phyloP scores from a whole-genome alignment of 371 early-diverging fungal species.

The Mortierella sp. region DNA sequence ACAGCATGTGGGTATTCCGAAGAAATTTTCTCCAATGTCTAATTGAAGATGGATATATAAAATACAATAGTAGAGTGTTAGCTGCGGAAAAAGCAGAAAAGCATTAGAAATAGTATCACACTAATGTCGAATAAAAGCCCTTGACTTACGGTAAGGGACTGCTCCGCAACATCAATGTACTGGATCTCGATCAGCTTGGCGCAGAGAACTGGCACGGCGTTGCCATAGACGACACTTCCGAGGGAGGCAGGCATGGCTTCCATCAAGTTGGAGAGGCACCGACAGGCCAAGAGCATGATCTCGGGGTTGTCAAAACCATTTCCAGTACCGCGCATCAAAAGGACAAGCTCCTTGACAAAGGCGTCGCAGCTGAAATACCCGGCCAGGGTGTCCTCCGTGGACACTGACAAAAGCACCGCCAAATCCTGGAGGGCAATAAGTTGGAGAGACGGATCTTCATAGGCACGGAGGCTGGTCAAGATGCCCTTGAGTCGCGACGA shows the following conservation, averaged over 20 bases:
- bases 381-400: conserved; percentile 75
- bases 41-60: neutral
- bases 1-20: conserved; percentile 81
- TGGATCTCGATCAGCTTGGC: conserved; percentile 85
- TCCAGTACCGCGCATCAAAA: conserved; percentile 65
- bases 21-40: conserved; percentile 83
- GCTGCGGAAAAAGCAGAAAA: neutral
- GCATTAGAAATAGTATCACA: neutral
- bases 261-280: conserved; percentile 89
- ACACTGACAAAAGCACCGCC: conserved; percentile 76
- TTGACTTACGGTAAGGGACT: conserved; percentile 79
- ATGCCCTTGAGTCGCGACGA: conserved; percentile 64
- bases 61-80: neutral
- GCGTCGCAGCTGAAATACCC: conserved; percentile 69
- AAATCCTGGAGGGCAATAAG: conserved; percentile 77
- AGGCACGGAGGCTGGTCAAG: conserved; percentile 62
- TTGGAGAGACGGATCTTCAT: conserved; percentile 73
- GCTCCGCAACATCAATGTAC: conserved; percentile 94
- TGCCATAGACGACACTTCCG: conserved; percentile 75
- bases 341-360: conserved; percentile 70
- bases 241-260: conserved; percentile 87
- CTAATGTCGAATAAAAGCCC: conserved; percentile 33
- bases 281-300: conserved; percentile 86
- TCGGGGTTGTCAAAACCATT: conserved; percentile 74
- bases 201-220: conserved; percentile 81